These are phyloP conservation scores for Suillus subalutaceus DNA, from an alignment of 768 basidiomycete species.

Conservation along the genomic window DNA sequence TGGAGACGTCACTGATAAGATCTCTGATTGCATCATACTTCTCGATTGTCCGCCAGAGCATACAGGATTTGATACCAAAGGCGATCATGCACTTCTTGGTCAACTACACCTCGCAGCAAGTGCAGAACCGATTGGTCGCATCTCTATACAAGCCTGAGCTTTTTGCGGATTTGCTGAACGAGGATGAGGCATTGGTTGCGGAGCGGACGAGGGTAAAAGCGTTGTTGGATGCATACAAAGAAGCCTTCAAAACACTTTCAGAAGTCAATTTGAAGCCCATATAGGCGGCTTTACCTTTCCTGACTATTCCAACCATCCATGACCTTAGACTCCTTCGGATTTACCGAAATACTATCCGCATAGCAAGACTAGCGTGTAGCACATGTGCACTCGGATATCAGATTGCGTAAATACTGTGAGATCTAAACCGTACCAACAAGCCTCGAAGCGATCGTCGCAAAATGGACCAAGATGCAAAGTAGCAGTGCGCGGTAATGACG, in stretches of 20 bases:
- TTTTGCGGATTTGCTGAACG: conserved; percentile 88
- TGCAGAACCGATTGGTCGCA: conserved; percentile 96
- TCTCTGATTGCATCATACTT: conserved; percentile 96
- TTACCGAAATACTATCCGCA: not conserved
- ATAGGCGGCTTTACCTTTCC: conserved; percentile 24
- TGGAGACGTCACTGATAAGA: conserved; percentile 95
- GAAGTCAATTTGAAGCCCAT: conserved; percentile 77
- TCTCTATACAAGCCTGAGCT: conserved; percentile 93
- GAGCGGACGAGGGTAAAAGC: conserved; percentile 94
- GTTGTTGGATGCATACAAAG: conserved; percentile 93
- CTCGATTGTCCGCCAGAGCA: conserved; percentile 92
- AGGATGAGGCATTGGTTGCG: conserved; percentile 93
- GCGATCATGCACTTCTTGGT: conserved; percentile 98
- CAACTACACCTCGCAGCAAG: conserved; percentile 94
- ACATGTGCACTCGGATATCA: conserved; percentile 5
- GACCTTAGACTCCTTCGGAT: not conserved
- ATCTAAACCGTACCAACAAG: conserved; percentile 25
- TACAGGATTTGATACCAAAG: conserved; percentile 96
- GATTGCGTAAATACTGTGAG: conserved; percentile 20
- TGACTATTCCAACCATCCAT: not conserved
- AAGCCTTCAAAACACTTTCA: conserved; percentile 84
- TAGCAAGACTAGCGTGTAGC: not conserved
- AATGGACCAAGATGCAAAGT: conserved; percentile 18
- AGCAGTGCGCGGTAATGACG: not conserved
- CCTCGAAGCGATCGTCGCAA: conserved; percentile 21